These are phyloP conservation scores for Prunus dulcis DNA, from an alignment of 306 rosid genomes.

Conservation along the genomic window DNA sequence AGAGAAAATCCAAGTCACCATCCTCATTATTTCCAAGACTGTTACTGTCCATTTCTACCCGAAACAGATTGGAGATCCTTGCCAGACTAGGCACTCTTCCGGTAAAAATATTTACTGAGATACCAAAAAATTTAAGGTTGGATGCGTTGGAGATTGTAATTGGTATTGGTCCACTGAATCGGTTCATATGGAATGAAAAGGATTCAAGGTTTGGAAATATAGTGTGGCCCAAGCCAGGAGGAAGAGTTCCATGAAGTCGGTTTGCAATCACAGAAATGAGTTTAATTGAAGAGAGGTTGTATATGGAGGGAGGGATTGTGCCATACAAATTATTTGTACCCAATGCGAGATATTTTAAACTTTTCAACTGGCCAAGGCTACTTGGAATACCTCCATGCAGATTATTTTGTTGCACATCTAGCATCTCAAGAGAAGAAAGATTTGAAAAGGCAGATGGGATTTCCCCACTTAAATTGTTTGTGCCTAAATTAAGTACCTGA, in stretches of 20 bases:
- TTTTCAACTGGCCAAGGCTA: constrained; percentile 22
- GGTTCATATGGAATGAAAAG: neutral
- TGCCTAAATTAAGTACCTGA: neutral
- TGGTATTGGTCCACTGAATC: constrained; percentile 25
- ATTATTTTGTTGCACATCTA: neutral
- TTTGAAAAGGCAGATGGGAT: constrained; percentile 21
- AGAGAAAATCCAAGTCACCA: constrained; percentile 25
- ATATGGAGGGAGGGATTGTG: constrained; percentile 13
- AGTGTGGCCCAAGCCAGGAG: constrained; percentile 9
- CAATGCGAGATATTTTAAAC: neutral
- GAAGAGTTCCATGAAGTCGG: constrained; percentile 26
- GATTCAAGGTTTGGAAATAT: constrained; percentile 20
- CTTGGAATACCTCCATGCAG: constrained; percentile 28
- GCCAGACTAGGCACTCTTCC: constrained; percentile 30
- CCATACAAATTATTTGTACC: constrained; percentile 22
- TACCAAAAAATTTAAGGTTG: neutral
- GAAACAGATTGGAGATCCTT: neutral
- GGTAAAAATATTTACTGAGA: neutral
- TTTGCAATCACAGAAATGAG: neutral
- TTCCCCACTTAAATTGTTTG: constrained; percentile 21
- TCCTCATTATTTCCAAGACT: constrained; percentile 17
- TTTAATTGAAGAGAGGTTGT: constrained; percentile 24
- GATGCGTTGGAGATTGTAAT: constrained; percentile 23
- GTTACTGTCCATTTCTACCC: neutral
- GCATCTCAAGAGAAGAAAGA: constrained; percentile 9